Percentiles rank a stretch among this genome's conserved stretches.
These are phyloP conservation scores for Pseudogymnoascus sp. DNA, from an alignment of 2,329 filamentous ascomycete genomes.

Conservation along the genomic window DNA sequence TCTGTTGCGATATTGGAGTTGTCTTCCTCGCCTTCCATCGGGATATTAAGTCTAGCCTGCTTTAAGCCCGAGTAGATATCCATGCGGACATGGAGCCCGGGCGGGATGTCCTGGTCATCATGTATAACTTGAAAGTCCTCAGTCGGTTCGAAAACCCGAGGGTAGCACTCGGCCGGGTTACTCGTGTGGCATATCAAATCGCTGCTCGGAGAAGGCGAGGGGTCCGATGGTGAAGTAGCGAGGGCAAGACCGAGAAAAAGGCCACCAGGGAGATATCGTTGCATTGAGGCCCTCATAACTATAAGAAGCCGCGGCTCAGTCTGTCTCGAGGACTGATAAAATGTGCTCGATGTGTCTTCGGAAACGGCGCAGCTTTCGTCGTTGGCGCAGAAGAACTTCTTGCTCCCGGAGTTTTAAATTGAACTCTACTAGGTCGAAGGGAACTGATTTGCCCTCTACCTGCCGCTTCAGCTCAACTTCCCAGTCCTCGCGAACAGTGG, in stretches of 20 bases:
- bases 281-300: background rate
- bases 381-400: conserved; percentile 22
- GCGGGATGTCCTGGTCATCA: conserved; percentile 57
- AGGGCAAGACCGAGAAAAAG: background rate
- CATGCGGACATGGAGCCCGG: conserved; percentile 58
- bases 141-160: conserved; percentile 55
- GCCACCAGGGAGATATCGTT: background rate
- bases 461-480: conserved; percentile 23
- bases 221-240: conserved; percentile 14
- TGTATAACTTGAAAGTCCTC: conserved; percentile 56
- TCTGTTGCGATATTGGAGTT: conserved; percentile 47
- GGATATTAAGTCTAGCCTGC: conserved; percentile 59
- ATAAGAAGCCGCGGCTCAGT: background rate
- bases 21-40: conserved; percentile 36
- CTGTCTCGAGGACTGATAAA: conserved; percentile 21
- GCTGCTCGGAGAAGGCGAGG: conserved; percentile 29
- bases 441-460: conserved; percentile 24
- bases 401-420: conserved; percentile 21
- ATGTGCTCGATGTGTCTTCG: conserved; percentile 24
- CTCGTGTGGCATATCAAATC: conserved; percentile 59
- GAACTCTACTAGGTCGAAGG: conserved; percentile 26
- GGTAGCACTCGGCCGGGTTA: conserved; percentile 56
- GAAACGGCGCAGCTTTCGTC: conserved; percentile 24
- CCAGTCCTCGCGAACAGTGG: conserved; percentile 25
- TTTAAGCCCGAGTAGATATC: conserved; percentile 57